Evolutionary conservation across 352 stramenopile genomes (phyloP), one percentile per base, ranked within the genome.

Genomic region (Globisporangium irregulare): DNA sequence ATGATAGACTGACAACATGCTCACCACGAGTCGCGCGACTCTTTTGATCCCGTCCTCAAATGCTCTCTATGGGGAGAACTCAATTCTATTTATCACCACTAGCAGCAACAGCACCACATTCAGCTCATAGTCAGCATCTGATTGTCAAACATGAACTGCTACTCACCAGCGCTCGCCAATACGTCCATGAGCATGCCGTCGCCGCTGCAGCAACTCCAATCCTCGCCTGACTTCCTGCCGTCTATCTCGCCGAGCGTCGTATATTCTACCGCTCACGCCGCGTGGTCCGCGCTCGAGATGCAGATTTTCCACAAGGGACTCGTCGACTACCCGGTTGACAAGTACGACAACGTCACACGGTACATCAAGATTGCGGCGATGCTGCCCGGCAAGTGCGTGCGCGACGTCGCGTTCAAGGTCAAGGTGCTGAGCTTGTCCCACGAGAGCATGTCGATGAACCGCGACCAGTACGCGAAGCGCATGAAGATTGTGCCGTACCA

Each of bases 341-440:
- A 84, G 32, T 90, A 84, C 68, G 84, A 93, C 66, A 91, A 90
- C 61, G 81, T 93, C 58, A 94, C 86, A n/a, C 80, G 84, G 9
- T 94, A 91, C 74, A 91, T 93, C 73, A 92, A 92, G 68, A 86
- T 93, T 61, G 86, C 86, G 4, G 83, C 84, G 8, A 79, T 70
- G 43, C 68, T 94, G 38, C 84, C 84, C 8, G 75, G 69, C 18
- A 94, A 92, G 64, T 89, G 80, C 62, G 84, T 92, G 12, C 84
- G 86, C 4, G 84, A 94, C 65, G 84, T 94, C 20, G 83, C 86
- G 32, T 90, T 87, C 64, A 87, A 89, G 59, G 78, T 86, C 59
- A 86, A 86, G 62, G 69, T 73, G 2, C 70, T 84, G 7, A 62
- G 24, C 27, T 20, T 62, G 29, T 36, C 64, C n/a, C 64, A 70